Percentiles rank a stretch among this genome's conserved stretches.
phyloP scores from a whole-genome alignment of 441 rosid species.

The Daphne laureola region DNA sequence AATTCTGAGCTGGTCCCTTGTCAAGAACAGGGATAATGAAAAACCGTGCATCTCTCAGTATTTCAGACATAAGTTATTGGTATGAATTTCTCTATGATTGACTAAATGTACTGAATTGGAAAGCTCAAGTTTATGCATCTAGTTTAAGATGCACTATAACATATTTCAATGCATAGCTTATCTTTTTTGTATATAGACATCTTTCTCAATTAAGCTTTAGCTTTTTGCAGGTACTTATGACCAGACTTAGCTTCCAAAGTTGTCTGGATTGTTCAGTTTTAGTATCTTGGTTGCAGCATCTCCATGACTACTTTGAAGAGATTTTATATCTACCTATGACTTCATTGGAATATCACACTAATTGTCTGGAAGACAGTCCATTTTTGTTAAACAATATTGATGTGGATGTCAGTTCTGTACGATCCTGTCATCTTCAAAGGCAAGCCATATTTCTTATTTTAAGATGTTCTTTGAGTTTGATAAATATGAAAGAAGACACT shows the following conservation, averaged over 20 bases:
- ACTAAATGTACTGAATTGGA: too few species aligned
- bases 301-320: constrained; percentile 52
- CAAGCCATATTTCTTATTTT: constrained; percentile 59
- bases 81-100: constrained; percentile 20
- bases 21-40: constrained; percentile 27
- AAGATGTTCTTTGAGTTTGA: constrained; percentile 56
- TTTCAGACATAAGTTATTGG: constrained; percentile 80
- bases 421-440: constrained; percentile 54
- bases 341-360: constrained; percentile 22
- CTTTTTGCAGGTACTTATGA: constrained; percentile 68
- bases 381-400: constrained; percentile 38
- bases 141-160: too few species aligned
- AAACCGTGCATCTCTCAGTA: constrained; percentile 37
- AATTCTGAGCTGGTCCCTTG: constrained; percentile 56
- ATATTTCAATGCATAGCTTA: too few species aligned
- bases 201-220: constrained; percentile 5
- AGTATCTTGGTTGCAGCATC: constrained; percentile 66
- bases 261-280: constrained; percentile 28
- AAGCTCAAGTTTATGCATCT: too few species aligned
- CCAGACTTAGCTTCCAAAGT: constrained; percentile 55
- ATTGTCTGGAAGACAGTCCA: constrained; percentile 71
- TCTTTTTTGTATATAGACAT: too few species aligned
- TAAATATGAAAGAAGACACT: constrained; percentile 31
- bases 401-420: constrained; percentile 21
- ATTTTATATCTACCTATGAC: constrained; percentile 34